Evolutionary conservation across 176 grass and related monocot species (phyloP).

Genomic region (Thalia dealbata): DNA sequence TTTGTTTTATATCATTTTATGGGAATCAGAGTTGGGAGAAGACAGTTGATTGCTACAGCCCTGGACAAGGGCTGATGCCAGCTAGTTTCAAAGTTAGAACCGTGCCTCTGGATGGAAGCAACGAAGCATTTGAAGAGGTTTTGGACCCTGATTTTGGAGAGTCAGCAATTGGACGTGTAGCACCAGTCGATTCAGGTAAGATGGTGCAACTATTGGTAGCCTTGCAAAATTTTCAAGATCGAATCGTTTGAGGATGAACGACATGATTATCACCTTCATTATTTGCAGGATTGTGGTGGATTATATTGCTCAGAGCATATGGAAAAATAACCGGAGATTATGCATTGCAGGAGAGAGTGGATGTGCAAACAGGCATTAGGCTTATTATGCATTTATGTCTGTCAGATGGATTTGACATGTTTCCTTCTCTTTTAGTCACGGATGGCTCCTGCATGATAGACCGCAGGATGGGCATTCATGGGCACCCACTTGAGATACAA

Average conservation of each 20-base stretch:
- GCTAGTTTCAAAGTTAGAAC: conserved; percentile 98
- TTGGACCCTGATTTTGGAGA: conserved; percentile 95
- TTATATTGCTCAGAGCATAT: conserved; percentile 82
- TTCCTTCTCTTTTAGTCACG: conserved; percentile 79
- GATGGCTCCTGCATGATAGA: conserved; percentile 99
- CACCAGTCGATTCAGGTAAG: conserved; percentile 94
- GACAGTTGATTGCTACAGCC: conserved; percentile 92
- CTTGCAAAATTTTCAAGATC: conserved; percentile 6
- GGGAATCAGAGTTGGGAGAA: conserved; percentile 82
- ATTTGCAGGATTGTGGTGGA: conserved; percentile 86
- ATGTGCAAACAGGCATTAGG: conserved; percentile 90
- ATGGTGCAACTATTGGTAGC: background rate
- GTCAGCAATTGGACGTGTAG: conserved; percentile 91
- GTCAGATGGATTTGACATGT: conserved; percentile 98
- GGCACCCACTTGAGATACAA: conserved; percentile 97
- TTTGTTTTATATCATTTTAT: conserved; percentile 1
- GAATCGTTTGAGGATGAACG: background rate
- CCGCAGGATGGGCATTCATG: conserved; percentile 94
- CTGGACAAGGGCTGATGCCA: conserved; percentile 89
- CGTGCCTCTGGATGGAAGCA: conserved; percentile 86
- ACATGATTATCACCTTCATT: conserved; percentile 15
- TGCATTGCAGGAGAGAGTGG: conserved; percentile 83
- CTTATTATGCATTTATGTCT: conserved; percentile 86
- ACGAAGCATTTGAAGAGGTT: conserved; percentile 90
- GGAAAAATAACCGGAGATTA: conserved; percentile 92